phyloP scores from a whole-genome alignment of 495 filamentous ascomycete genomes.

The Parathielavia appendiculata region DNA sequence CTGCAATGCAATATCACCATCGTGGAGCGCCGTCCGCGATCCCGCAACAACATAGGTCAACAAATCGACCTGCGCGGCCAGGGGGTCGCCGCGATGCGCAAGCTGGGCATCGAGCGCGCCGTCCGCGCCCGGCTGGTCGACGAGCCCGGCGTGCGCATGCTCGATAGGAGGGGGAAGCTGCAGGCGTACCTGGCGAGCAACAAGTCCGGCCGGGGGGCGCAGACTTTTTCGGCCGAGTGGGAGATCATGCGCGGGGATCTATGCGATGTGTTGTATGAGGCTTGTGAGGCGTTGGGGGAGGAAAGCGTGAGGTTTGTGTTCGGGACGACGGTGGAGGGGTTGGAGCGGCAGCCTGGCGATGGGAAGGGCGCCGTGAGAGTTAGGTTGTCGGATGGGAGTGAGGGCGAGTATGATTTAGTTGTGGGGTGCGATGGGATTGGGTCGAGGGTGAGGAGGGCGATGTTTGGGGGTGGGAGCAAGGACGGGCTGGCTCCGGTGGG shows the following conservation, averaged over 20 bases:
- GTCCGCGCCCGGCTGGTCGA: slow-evolving; percentile 37
- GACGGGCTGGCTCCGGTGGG: slow-evolving; percentile 29
- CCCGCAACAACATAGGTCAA: slow-evolving; percentile 46
- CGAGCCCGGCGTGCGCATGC: slow-evolving; percentile 44
- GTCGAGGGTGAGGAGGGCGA: slow-evolving; percentile 39
- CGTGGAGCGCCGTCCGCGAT: slow-evolving; percentile 45
- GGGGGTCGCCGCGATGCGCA: slow-evolving; percentile 46
- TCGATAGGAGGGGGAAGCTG: slow-evolving; percentile 37
- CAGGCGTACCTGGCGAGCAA: slow-evolving; percentile 41
- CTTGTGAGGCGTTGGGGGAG: slow-evolving; percentile 39
- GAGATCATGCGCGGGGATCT: slow-evolving; percentile 55
- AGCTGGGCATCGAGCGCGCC: slow-evolving; percentile 47
- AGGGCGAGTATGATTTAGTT: slow-evolving; percentile 42
- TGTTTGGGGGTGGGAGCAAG: slow-evolving; percentile 26
- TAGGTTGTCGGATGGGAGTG: slow-evolving; percentile 33
- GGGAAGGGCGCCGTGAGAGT: slow-evolving; percentile 23
- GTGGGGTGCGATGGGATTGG: slow-evolving; percentile 48
- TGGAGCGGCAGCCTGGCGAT: slow-evolving; percentile 18
- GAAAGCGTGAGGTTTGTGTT: slow-evolving; percentile 43
- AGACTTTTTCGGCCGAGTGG: slow-evolving; percentile 49
- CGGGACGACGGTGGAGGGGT: slow-evolving; percentile 29
- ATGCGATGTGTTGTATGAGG: slow-evolving; percentile 41
- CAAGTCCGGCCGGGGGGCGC: slow-evolving; percentile 36
- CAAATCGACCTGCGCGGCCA: slow-evolving; percentile 49
- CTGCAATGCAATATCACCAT: slow-evolving; percentile 42